Evolutionary conservation across 2,329 filamentous ascomycete species (phyloP).

Genomic region (Penicillium sp.): DNA sequence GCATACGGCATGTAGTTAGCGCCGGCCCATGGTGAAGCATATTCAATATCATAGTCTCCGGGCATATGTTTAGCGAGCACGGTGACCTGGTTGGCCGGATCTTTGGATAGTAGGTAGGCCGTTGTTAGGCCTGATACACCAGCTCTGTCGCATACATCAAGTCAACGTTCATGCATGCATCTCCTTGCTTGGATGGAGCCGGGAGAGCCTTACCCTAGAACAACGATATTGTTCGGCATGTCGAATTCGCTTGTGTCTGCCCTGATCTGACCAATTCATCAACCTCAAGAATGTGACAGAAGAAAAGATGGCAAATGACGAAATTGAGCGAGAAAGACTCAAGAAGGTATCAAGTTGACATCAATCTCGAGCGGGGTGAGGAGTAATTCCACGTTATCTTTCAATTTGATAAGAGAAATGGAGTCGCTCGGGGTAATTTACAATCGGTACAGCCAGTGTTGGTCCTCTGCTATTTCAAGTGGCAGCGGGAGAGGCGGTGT

Average conservation of each 20-base stretch:
- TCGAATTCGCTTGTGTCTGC: not conserved
- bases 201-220: conserved; percentile 34
- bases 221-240: conserved; percentile 42
- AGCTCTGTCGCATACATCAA: conserved; percentile 46
- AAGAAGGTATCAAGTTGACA: not conserved
- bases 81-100: conserved; percentile 60
- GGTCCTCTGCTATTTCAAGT: conserved; percentile 3
- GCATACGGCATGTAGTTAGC: conserved; percentile 74
- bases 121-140: conserved; percentile 66
- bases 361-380: conserved; percentile 11
- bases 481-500: conserved; percentile 16
- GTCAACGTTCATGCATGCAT: conserved; percentile 1
- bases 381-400: conserved; percentile 9
- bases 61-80: conserved; percentile 87
- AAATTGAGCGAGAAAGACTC: not conserved
- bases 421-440: conserved; percentile 10
- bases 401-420: conserved; percentile 17
- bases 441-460: conserved; percentile 4
- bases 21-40: conserved; percentile 85
- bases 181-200: conserved; percentile 1
- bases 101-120: conserved; percentile 59
- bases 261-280: not conserved
- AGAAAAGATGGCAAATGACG: not conserved
- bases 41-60: conserved; percentile 88
- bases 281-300: not conserved